phyloP scores from a whole-genome alignment of 2,329 filamentous ascomycete species.

The Scytalidium sp. region DNA sequence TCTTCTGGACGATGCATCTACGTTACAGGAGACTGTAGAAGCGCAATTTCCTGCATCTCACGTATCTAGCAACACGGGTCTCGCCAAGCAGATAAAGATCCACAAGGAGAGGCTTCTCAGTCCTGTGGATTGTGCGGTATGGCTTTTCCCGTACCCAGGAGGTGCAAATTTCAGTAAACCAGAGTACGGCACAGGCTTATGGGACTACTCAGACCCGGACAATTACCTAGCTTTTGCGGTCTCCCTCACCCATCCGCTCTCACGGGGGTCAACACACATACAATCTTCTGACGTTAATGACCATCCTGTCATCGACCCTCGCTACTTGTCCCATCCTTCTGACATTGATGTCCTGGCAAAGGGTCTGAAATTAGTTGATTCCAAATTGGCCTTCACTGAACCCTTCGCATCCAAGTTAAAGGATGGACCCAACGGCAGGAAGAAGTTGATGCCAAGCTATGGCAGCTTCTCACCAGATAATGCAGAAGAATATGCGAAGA shows the following conservation, averaged over 20 bases:
- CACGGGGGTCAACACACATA: conserved; percentile 57
- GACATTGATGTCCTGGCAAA: conserved; percentile 17
- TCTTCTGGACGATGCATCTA: conserved; percentile 33
- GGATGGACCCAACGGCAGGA: not conserved
- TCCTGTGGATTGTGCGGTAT: too few species aligned
- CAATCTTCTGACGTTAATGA: conserved; percentile 33
- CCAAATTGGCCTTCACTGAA: not conserved
- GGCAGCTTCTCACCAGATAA: too few species aligned
- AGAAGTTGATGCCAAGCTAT: not conserved
- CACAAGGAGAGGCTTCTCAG: conserved; percentile 32
- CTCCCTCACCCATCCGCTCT: conserved; percentile 49
- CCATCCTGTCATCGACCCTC: conserved; percentile 43
- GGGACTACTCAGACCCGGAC: not conserved
- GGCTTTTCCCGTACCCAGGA: conserved; percentile 31
- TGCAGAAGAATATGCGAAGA: too few species aligned
- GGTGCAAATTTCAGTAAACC: conserved; percentile 16
- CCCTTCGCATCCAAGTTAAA: conserved; percentile 1
- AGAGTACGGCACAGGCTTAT: conserved; percentile 15
- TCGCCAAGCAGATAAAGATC: too few species aligned
- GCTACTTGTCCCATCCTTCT: conserved; percentile 21
- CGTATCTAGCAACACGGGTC: too few species aligned
- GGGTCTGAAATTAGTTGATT: not conserved
- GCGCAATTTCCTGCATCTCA: conserved; percentile 24
- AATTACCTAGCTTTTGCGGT: conserved; percentile 1
- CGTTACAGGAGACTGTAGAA: conserved; percentile 25